These are phyloP conservation scores for Mikania micrantha DNA, from an alignment of 129 eudicot species.

Conservation along the genomic window DNA sequence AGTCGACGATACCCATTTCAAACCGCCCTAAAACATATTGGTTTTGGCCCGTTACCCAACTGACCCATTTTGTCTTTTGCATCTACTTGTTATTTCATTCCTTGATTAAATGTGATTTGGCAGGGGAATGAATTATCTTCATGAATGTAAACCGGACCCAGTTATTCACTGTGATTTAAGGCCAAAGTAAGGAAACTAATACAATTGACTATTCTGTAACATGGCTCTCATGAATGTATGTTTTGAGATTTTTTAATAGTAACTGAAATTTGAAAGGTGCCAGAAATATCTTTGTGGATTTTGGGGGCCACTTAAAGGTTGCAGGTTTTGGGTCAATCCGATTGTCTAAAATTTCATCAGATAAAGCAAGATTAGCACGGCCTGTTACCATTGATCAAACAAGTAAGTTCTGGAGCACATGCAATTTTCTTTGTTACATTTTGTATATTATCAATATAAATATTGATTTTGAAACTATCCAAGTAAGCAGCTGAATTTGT, in stretches of 20 bases:
- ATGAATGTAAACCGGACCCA: slow-evolving; percentile 94
- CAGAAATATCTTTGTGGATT: slow-evolving; percentile 99
- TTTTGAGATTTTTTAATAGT: slow-evolving; percentile 56
- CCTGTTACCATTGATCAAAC: slow-evolving; percentile 54
- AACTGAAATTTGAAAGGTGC: slow-evolving; percentile 95
- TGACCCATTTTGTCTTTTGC: background rate
- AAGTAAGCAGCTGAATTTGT: slow-evolving; percentile 5
- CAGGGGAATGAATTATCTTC: slow-evolving; percentile 98
- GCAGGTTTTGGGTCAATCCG: slow-evolving; percentile 68
- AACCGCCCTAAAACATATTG: background rate
- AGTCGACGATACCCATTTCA: background rate
- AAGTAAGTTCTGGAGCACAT: slow-evolving; percentile 40
- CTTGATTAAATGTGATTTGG: slow-evolving; percentile 6
- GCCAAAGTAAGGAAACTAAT: slow-evolving; percentile 93
- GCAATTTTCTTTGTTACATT: background rate
- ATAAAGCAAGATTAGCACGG: slow-evolving; percentile 58
- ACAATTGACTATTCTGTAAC: slow-evolving; percentile 26
- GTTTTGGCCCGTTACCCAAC: background rate
- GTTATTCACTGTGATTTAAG: slow-evolving; percentile 82
- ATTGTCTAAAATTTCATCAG: slow-evolving; percentile 61
- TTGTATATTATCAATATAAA: background rate
- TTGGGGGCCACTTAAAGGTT: slow-evolving; percentile 85
- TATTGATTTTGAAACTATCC: background rate
- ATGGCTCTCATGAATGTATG: background rate
- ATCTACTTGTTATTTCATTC: background rate